Conservation (phyloP, 495 filamentous ascomycete species). For the Aspergillus heteromorphus region DNA sequence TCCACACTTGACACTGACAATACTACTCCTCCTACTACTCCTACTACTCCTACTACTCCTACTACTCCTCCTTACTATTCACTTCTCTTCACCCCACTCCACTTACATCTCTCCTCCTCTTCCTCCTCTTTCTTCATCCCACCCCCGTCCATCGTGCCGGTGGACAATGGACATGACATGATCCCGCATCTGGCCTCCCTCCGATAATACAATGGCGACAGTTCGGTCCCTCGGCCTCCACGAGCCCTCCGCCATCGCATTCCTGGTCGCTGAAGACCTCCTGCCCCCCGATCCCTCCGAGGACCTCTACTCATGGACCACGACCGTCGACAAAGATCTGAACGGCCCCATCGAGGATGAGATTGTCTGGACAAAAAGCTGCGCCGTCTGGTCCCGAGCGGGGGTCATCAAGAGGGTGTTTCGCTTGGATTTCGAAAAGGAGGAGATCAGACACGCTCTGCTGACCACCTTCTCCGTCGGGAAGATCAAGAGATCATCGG, state of each 20-base stretch:
- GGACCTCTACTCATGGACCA: constrained; percentile 68
- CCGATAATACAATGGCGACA: constrained; percentile 75
- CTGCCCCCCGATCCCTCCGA: constrained; percentile 62
- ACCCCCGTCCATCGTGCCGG: not conserved
- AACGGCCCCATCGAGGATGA: constrained; percentile 64
- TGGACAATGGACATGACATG: constrained; percentile 17
- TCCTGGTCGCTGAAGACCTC: constrained; percentile 76
- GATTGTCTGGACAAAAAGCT: constrained; percentile 72
- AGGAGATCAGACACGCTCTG: constrained; percentile 75
- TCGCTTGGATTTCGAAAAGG: constrained; percentile 79
- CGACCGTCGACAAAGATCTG: constrained; percentile 38
- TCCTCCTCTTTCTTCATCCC: too few relatives aligned
- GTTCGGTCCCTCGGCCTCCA: constrained; percentile 85
- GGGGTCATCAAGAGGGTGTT: constrained; percentile 82
- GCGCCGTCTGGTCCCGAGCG: constrained; percentile 88
- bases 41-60: too few relatives aligned
- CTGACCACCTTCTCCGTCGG: constrained; percentile 72
- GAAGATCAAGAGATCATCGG: constrained; percentile 20
- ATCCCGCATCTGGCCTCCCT: too few relatives aligned
- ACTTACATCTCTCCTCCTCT: not conserved
- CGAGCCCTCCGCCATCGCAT: constrained; percentile 73
- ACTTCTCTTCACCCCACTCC: not conserved
- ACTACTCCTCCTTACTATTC: too few relatives aligned
- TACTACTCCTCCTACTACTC: too few relatives aligned
- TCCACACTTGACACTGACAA: too few relatives aligned